phyloP scores from a whole-genome alignment of 768 basidiomycete species.

The Hemileccinum impolitum region DNA sequence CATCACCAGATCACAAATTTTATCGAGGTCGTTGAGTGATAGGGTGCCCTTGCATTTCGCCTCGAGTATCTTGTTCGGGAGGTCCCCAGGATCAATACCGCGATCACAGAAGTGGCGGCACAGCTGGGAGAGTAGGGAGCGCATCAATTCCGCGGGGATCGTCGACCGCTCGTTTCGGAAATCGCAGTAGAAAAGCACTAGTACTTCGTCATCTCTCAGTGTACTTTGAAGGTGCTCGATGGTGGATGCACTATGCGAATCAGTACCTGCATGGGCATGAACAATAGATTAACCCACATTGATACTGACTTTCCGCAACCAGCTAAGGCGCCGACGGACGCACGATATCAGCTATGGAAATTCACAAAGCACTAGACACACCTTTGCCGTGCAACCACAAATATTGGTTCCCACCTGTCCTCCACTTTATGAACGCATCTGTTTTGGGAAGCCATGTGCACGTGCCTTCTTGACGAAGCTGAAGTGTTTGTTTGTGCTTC shows the following conservation, averaged over 20 bases:
- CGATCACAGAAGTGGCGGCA: neutral
- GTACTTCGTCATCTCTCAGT: neutral
- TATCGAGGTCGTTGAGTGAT: neutral
- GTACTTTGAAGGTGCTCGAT: neutral
- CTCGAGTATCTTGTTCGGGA: neutral
- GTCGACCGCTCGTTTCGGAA: conserved; percentile 3
- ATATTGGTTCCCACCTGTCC: neutral
- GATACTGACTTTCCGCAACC: conserved; percentile 2
- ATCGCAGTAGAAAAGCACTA: conserved; percentile 4
- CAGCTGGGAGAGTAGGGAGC: conserved; percentile 4
- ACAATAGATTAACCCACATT: neutral
- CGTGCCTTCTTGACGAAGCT: conserved; percentile 1
- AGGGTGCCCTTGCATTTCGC: neutral
- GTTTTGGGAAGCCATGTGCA: neutral
- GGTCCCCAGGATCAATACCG: neutral
- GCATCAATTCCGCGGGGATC: neutral
- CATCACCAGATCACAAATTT: neutral
- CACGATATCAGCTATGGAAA: neutral
- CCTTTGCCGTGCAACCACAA: conserved; percentile 3
- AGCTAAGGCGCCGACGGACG: neutral
- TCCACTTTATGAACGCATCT: neutral
- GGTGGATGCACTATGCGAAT: neutral
- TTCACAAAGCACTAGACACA: neutral
- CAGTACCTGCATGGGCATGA: neutral
- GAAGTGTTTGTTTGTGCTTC: neutral